These are phyloP conservation scores for Porodaedalea pini DNA, from an alignment of 1,284 basidiomycete species.

Conservation along the genomic window DNA sequence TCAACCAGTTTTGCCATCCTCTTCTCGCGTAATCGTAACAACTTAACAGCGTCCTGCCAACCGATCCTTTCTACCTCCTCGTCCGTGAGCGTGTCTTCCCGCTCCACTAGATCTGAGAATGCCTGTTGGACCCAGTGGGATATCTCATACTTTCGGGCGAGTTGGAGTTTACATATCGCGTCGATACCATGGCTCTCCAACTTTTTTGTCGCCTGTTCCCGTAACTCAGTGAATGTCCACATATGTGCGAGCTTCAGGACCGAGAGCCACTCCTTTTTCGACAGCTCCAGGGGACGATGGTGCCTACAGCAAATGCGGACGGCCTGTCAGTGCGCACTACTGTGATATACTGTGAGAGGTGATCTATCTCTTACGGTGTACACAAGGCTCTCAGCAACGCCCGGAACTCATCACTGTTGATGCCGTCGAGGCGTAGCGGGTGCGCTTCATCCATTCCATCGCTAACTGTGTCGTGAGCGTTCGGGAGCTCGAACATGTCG, in stretches of 20 bases:
- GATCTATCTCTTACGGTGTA: slow-evolving; percentile 6
- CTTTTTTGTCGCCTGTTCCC: background rate
- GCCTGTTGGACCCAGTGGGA: background rate
- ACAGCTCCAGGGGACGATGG: background rate
- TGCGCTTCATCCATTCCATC: background rate
- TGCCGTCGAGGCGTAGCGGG: slow-evolving; percentile 3
- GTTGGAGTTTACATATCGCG: background rate
- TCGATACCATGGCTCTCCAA: background rate
- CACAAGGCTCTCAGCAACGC: background rate
- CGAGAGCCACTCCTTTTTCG: background rate
- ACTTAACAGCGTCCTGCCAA: background rate
- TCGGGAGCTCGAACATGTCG: slow-evolving; percentile 11
- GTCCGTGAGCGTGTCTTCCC: slow-evolving; percentile 1
- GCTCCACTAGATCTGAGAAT: background rate
- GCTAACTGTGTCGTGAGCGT: background rate
- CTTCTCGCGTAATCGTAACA: background rate
- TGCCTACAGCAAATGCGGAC: too few species aligned
- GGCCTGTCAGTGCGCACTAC: too few species aligned
- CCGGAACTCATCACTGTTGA: background rate
- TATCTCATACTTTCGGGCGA: slow-evolving; percentile 5
- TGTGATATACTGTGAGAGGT: background rate
- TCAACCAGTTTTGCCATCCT: background rate
- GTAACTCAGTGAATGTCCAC: slow-evolving; percentile 2
- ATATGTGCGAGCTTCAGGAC: slow-evolving; percentile 11
- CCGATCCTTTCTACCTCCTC: slow-evolving; percentile 5